Conservation (phyloP, 2,329 filamentous ascomycete genomes). For the Trichoderma asperellum region DNA sequence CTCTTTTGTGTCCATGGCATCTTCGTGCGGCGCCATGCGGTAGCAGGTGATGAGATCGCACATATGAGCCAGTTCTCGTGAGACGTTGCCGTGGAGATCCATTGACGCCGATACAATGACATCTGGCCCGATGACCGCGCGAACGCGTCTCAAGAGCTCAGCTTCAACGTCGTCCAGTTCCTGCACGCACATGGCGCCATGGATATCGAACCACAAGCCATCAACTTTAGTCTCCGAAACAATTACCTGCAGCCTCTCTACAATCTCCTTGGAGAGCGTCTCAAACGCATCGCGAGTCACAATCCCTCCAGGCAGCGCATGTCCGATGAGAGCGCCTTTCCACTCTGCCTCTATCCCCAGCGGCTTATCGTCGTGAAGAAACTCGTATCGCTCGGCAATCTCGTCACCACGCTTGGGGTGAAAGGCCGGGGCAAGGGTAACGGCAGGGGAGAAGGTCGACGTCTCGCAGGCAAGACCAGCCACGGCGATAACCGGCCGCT, state of each 20-base stretch:
- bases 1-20: slow-evolving; percentile 54
- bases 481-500: slow-evolving; percentile 51
- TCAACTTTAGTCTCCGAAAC: slow-evolving; percentile 43
- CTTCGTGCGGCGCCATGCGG: slow-evolving; percentile 56
- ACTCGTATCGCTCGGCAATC: slow-evolving; percentile 50
- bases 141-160: slow-evolving; percentile 51
- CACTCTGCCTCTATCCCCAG: slow-evolving; percentile 51
- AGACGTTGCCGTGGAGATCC: slow-evolving; percentile 61
- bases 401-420: slow-evolving; percentile 50
- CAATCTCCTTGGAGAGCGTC: slow-evolving; percentile 47
- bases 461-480: slow-evolving; percentile 59
- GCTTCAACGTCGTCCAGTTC: slow-evolving; percentile 53
- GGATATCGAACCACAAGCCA: slow-evolving; percentile 60
- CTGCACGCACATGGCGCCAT: slow-evolving; percentile 60
- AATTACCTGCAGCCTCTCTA: slow-evolving; percentile 46
- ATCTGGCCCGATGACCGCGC: slow-evolving; percentile 49
- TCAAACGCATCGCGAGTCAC: slow-evolving; percentile 53
- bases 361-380: slow-evolving; percentile 47
- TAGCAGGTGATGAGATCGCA: slow-evolving; percentile 58
- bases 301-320: slow-evolving; percentile 54
- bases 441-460: slow-evolving; percentile 56
- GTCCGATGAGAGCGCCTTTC: slow-evolving; percentile 56
- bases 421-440: slow-evolving; percentile 54
- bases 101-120: slow-evolving; percentile 58
- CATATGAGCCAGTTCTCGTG: slow-evolving; percentile 51